Evolutionary conservation across 176 grass and related monocot genomes (phyloP), one percentile per base, ranked within the genome.

Genomic region (Carex myosuroides): DNA sequence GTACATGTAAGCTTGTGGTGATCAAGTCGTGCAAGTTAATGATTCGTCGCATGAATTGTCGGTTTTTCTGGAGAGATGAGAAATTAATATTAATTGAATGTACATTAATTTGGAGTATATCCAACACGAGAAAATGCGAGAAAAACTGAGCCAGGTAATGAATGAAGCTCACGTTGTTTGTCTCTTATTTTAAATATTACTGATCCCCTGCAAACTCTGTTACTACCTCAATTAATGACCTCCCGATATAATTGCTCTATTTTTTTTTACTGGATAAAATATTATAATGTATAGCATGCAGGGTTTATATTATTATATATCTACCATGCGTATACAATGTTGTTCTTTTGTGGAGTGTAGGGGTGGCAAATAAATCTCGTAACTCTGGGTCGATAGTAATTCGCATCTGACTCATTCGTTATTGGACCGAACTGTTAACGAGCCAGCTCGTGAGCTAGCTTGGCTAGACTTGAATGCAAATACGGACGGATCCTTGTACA

Each of bases 131-230:
- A 29, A 6, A 29, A 29, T 54, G 46, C 20, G 44, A 29, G 71
- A 30, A 53, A 75, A 54, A 14, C 12, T 16, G 71, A 54, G 46
- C 11, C 21, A 29, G 71, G 46, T 75, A 75, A 66, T 82, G 53
- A 66, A 82, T 82, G 80, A 82, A 52, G 37, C 39, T 82, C 80
- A 82, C 80, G 60, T 65, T 66, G 60, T 66, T 82, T 62, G 60
- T 66, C 80, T 46, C 56, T 42, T n/a, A 39, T 60, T 60, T 80
- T 80, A 80, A 61, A 18, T 66, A 24, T 8, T 44, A 17, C 37
- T 39, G 5, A 39, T 48, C 21, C 16, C 35, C 48, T 20, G 54
- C 17, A 62, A 32, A 41, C 56, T 61, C 29, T 46, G 26, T 41
- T 12, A 63, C 30, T 46, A 6, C 59, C 37, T 17, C 37, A 48